These are phyloP conservation scores for Xylaria multiplex DNA, from an alignment of 2,329 filamentous ascomycete species.

Conservation along the genomic window DNA sequence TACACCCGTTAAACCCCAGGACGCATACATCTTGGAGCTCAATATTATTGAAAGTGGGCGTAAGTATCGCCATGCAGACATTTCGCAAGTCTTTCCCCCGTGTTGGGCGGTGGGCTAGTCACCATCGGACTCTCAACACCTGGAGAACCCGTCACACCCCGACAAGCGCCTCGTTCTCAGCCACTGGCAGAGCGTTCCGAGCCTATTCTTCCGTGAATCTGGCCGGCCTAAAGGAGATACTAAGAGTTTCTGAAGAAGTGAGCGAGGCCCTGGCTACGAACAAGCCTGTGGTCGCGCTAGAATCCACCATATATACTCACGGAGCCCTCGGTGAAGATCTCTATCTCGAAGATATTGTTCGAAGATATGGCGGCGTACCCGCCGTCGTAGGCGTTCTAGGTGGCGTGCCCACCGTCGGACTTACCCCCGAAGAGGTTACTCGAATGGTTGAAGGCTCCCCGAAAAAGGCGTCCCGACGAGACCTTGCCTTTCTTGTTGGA, in stretches of 20 bases:
- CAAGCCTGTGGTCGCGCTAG: slow-evolving; percentile 88
- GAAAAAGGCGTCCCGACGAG: slow-evolving; percentile 85
- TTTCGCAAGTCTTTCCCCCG: slow-evolving; percentile 32
- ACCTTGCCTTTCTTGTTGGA: slow-evolving; percentile 83
- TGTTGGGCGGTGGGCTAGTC: slow-evolving; percentile 23
- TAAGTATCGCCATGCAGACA: slow-evolving; percentile 32
- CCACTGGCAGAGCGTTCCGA: slow-evolving; percentile 29
- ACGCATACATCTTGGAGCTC: background rate
- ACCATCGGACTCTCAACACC: slow-evolving; percentile 11
- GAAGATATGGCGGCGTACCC: slow-evolving; percentile 82
- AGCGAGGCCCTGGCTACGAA: slow-evolving; percentile 76
- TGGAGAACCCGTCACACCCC: slow-evolving; percentile 15
- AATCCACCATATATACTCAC: slow-evolving; percentile 98
- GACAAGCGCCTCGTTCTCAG: slow-evolving; percentile 30
- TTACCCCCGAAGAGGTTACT: slow-evolving; percentile 76
- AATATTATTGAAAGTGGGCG: background rate
- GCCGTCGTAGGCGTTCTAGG: slow-evolving; percentile 91
- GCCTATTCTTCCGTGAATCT: slow-evolving; percentile 37
- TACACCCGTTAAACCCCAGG: background rate
- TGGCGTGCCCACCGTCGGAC: slow-evolving; percentile 83
- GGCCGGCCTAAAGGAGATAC: slow-evolving; percentile 57
- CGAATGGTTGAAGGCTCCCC: slow-evolving; percentile 76
- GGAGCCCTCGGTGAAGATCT: slow-evolving; percentile 79
- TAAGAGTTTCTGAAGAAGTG: slow-evolving; percentile 85
- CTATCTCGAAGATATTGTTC: slow-evolving; percentile 82